Conservation (phyloP, 108 stramenopile species). For the Skeletonema costatum region DNA sequence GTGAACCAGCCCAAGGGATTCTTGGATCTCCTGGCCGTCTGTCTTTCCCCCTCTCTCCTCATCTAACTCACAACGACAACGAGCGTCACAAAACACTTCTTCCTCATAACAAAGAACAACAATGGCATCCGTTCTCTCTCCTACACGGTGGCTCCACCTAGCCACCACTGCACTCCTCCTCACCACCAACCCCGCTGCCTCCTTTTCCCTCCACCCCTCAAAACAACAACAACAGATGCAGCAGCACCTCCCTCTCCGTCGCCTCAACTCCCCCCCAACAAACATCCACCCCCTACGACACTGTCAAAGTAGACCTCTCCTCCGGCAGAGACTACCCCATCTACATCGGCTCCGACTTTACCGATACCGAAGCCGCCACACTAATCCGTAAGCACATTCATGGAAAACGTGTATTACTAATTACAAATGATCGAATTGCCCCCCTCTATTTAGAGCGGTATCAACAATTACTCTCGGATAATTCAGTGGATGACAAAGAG, state of each 20-base stretch:
- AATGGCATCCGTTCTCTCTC: neutral
- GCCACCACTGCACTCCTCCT: constrained; percentile 2
- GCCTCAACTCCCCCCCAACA: constrained; percentile 3
- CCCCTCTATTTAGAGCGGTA: constrained; percentile 81
- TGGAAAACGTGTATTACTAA: constrained; percentile 64
- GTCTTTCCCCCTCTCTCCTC: no score
- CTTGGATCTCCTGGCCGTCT: no score
- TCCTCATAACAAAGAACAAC: neutral
- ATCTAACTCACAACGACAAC: no score
- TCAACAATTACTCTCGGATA: constrained; percentile 36
- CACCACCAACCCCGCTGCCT: neutral
- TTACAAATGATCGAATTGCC: constrained; percentile 84
- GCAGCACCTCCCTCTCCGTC: constrained; percentile 3
- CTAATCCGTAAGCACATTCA: constrained; percentile 48
- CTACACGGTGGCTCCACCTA: constrained; percentile 1
- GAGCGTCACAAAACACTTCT: neutral
- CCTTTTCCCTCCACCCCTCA: neutral
- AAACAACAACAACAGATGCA: neutral
- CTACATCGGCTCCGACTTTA: constrained; percentile 81
- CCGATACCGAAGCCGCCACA: constrained; percentile 52
- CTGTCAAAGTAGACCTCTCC: constrained; percentile 77
- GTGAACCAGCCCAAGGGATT: no score
- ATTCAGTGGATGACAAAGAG: constrained; percentile 11
- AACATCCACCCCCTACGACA: constrained; percentile 47
- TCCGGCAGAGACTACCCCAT: constrained; percentile 89